Base-by-base conservation (phyloP, 148 eudicot genomes). In the Camellia japonica region DNA sequence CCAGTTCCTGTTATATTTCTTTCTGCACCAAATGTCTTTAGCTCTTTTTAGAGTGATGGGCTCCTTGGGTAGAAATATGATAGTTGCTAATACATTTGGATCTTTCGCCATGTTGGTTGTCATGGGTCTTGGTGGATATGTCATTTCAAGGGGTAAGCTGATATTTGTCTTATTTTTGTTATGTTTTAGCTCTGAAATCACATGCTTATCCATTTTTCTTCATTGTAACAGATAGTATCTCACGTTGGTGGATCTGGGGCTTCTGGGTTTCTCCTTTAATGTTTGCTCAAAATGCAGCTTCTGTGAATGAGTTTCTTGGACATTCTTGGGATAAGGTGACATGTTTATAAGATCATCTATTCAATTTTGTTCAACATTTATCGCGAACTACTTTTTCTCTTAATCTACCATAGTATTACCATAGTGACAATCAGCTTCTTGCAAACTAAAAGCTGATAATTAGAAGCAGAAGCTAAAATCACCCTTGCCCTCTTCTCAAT, bases 41-140 rank as follows among this genome's bases (percentile, higher is more conserved):
- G 85, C 93, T 72, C 98, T 96, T 86, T 96, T 96, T 72, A 93
- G 95, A 74, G 90, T 96, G 84, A 96, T 94, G 90, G 99, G 97
- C 80, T 89, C 98, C 72, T 84, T 96, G 81, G 99, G 99, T 58
- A 91, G 99, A 79, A 93, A 80, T 86, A 93, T 96, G 99, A 91
- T 96, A 61, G 98, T 92, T 80, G 97, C 99, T 75, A 96, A 96
- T 87, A 96, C 99, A 78, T 94, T 93, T 88, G 99, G 99, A 86
- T 96, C 99, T 76, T 96, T 96, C 70, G 99, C 98, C 81, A 92
- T 96, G 99, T 86, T 96, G 89, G 94, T 96, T 85, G 99, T 96
- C 80, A 96, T 96, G 99, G 98, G 91, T 79, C 97, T 96, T 82
- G 99, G 99, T 47, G 98, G 97, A 79, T 96, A 90, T 82, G 86